These are phyloP conservation scores for Asclepias syriaca DNA, from an alignment of 257 asterid species.

Conservation along the genomic window DNA sequence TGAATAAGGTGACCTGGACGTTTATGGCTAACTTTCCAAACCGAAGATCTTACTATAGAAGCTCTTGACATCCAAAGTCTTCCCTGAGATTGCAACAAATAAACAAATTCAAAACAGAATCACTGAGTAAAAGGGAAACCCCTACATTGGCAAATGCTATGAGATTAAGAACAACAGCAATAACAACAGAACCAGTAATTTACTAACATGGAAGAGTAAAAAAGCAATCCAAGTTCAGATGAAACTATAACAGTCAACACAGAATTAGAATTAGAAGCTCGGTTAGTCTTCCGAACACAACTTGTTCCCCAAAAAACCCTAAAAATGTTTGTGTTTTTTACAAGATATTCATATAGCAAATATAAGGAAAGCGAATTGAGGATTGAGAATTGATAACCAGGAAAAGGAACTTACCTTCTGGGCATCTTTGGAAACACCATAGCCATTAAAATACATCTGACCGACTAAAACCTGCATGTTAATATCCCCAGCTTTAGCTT, in stretches of 20 bases:
- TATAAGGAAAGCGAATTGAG: not conserved
- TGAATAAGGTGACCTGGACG: constrained; percentile 57
- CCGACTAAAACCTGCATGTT: constrained; percentile 70
- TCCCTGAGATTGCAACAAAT: constrained; percentile 40
- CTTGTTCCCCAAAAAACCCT: not conserved
- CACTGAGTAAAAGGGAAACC: not conserved
- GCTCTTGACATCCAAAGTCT: constrained; percentile 59
- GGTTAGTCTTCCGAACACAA: not conserved
- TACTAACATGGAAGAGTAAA: not conserved
- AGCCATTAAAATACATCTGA: constrained; percentile 70
- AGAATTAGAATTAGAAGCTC: not conserved
- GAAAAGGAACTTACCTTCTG: constrained; percentile 35
- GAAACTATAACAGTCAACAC: not conserved
- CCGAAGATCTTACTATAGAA: constrained; percentile 59
- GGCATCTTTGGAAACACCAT: constrained; percentile 53
- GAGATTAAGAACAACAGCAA: not conserved
- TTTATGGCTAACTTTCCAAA: constrained; percentile 63
- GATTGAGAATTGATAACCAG: not conserved
- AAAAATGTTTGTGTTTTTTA: not conserved
- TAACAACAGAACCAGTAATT: not conserved
- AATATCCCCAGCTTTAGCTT: constrained; percentile 67
- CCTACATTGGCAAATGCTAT: not conserved
- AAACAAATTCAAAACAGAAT: constrained; percentile 7
- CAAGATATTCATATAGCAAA: not conserved
- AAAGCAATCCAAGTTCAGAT: not conserved